Evolutionary conservation across 768 basidiomycete species (phyloP).

Genomic region (Hygrocybe coccinea): DNA sequence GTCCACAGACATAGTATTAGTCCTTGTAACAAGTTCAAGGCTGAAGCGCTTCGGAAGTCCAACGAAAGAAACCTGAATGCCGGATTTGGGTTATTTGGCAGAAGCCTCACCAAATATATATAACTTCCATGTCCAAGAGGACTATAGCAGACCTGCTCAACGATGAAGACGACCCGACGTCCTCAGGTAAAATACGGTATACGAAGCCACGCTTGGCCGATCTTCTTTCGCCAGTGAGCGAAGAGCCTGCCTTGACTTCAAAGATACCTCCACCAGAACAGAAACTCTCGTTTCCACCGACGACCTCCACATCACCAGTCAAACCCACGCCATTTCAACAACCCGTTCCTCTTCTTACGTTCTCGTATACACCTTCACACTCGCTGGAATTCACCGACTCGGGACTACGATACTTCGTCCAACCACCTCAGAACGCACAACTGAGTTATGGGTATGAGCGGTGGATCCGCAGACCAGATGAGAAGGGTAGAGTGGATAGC

Average conservation of each 20-base stretch:
- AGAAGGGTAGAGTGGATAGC: slow-evolving; percentile 60
- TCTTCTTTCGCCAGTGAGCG: background rate
- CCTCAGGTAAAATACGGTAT: background rate
- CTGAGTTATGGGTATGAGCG: slow-evolving; percentile 67
- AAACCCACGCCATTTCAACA: slow-evolving; percentile 50
- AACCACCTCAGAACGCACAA: slow-evolving; percentile 62
- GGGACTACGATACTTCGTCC: slow-evolving; percentile 64
- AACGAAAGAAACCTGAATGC: too few species aligned
- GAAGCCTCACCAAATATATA: too few species aligned
- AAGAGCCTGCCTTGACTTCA: background rate
- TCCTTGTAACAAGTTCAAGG: too few species aligned
- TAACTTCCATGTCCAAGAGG: too few species aligned
- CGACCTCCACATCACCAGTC: slow-evolving; percentile 12
- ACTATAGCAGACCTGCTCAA: slow-evolving; percentile 14
- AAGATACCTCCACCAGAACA: background rate
- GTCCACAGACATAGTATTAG: too few species aligned
- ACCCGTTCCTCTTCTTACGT: slow-evolving; percentile 62
- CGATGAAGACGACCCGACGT: slow-evolving; percentile 4
- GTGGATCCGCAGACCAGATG: slow-evolving; percentile 65
- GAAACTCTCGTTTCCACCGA: slow-evolving; percentile 14
- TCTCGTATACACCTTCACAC: slow-evolving; percentile 61
- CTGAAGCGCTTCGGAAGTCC: too few species aligned
- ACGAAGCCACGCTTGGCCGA: background rate
- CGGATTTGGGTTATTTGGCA: too few species aligned
- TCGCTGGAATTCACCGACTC: slow-evolving; percentile 61